Percentiles rank a stretch among this genome's conserved stretches.
These are phyloP conservation scores for Candida sojae DNA, from an alignment of 1,139 yeast genomes.

Conservation along the genomic window DNA sequence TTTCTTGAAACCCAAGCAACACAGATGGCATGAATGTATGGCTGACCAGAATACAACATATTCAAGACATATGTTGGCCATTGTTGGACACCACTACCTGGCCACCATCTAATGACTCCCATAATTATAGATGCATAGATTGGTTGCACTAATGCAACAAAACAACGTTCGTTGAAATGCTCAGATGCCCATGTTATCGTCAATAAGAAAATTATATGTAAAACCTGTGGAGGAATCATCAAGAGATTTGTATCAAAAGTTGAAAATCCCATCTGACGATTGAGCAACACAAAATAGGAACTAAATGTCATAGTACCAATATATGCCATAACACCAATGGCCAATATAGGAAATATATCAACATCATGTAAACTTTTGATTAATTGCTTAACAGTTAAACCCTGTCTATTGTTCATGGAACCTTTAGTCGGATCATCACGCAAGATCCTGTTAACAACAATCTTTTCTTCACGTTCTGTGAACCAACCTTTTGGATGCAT, in stretches of 20 bases:
- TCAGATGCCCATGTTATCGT: slow-evolving; percentile 43
- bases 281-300: slow-evolving; percentile 21
- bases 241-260: slow-evolving; percentile 57
- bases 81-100: slow-evolving; percentile 42
- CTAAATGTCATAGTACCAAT: slow-evolving; percentile 43
- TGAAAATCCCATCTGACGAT: slow-evolving; percentile 54
- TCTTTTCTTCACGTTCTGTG: slow-evolving; percentile 59
- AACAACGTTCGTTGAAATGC: slow-evolving; percentile 34
- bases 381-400: slow-evolving; percentile 20
- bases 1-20: slow-evolving; percentile 65
- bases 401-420: slow-evolving; percentile 47
- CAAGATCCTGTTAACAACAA: slow-evolving; percentile 60
- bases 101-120: slow-evolving; percentile 51
- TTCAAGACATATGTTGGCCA: slow-evolving; percentile 58
- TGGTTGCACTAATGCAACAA: slow-evolving; percentile 35
- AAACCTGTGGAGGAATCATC: slow-evolving; percentile 42
- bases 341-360: slow-evolving; percentile 61
- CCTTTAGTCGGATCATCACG: slow-evolving; percentile 73
- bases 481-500: slow-evolving; percentile 62
- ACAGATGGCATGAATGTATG: slow-evolving; percentile 53
- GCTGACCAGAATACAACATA: slow-evolving; percentile 49
- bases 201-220: slow-evolving; percentile 30
- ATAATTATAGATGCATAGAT: slow-evolving; percentile 39
- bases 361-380: slow-evolving; percentile 44
- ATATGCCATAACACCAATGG: slow-evolving; percentile 51